Evolutionary conservation across 2,329 filamentous ascomycete genomes (phyloP).

Genomic region (Aspergillus sp.): DNA sequence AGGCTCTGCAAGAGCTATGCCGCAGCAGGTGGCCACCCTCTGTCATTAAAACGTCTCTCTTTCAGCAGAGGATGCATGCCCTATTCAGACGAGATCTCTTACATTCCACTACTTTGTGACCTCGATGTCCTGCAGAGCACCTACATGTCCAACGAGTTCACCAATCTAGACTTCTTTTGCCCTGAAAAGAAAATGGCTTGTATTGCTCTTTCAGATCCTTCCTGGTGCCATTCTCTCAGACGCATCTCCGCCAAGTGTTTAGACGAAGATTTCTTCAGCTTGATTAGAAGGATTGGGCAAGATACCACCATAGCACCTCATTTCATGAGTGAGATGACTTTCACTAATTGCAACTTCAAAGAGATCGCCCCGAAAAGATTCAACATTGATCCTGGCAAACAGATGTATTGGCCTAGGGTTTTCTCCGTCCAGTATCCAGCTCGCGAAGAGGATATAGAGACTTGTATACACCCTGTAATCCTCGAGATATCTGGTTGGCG

Average conservation of each 20-base stretch:
- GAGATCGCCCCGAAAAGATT: not conserved
- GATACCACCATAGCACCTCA: not conserved
- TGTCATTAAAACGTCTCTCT: not conserved
- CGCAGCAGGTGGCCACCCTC: not conserved
- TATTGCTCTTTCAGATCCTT: too few species aligned
- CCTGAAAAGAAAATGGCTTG: too few species aligned
- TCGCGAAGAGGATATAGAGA: not conserved
- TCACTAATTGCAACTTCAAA: not conserved
- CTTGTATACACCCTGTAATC: not conserved
- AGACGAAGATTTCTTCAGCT: too few species aligned
- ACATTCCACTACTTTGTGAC: too few species aligned
- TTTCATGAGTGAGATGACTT: not conserved
- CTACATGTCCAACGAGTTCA: too few species aligned
- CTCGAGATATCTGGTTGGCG: not conserved
- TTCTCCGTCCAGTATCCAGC: not conserved
- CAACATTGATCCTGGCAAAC: not conserved
- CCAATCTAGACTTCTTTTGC: too few species aligned
- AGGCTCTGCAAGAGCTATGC: not conserved
- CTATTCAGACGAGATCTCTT: too few species aligned
- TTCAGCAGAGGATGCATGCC: not conserved
- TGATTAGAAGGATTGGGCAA: too few species aligned
- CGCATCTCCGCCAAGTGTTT: not conserved
- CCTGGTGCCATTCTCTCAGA: not conserved
- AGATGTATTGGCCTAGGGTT: not conserved
- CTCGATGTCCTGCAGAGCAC: too few species aligned